Conservation (phyloP, 2,329 filamentous ascomycete genomes). For the Botrytis elliptica region DNA sequence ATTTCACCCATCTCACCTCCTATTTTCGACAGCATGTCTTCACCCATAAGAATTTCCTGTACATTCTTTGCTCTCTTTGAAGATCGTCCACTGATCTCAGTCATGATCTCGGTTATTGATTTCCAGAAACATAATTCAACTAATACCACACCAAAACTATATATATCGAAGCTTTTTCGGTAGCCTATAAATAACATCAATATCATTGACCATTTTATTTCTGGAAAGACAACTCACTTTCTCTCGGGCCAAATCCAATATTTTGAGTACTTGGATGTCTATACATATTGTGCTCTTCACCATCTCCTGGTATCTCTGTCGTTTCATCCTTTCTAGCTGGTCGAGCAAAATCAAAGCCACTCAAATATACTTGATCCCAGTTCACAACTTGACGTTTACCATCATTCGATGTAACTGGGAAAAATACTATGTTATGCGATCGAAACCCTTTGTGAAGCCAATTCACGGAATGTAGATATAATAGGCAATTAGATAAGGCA, state of each 20-base stretch:
- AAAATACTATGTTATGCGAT: constrained; percentile 54
- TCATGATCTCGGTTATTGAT: constrained; percentile 46
- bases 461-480: constrained; percentile 55
- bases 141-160: constrained; percentile 52
- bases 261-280: constrained; percentile 43
- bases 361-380: constrained; percentile 46
- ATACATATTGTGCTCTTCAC: constrained; percentile 50
- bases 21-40: constrained; percentile 39
- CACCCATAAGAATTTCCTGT: constrained; percentile 41
- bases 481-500: constrained; percentile 51
- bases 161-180: constrained; percentile 51
- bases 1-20: constrained; percentile 44
- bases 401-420: constrained; percentile 35
- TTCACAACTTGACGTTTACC: constrained; percentile 36
- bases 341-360: constrained; percentile 55
- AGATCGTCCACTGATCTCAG: constrained; percentile 31
- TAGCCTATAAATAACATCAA: constrained; percentile 14
- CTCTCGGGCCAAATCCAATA: constrained; percentile 25
- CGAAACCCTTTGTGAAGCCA: constrained; percentile 60
- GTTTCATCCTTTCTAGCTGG: constrained; percentile 51
- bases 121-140: constrained; percentile 55
- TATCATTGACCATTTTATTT: neutral
- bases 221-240: constrained; percentile 7
- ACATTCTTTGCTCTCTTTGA: constrained; percentile 40
- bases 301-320: constrained; percentile 49